These are phyloP conservation scores for Apium graveolens DNA, from an alignment of 129 eudicot species.

Conservation along the genomic window DNA sequence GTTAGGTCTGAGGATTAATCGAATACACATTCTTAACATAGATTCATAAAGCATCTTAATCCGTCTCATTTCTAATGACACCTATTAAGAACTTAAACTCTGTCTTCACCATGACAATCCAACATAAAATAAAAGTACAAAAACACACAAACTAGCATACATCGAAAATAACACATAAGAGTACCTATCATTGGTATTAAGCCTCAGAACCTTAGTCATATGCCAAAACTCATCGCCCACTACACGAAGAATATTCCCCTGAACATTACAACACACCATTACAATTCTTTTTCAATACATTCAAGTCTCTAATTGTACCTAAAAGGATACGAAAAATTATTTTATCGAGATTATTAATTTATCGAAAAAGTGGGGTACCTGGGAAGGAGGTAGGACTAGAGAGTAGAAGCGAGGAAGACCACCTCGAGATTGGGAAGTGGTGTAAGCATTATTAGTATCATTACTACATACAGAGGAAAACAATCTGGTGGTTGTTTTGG, in stretches of 20 bases:
- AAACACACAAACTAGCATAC: neutral
- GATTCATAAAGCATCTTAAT: neutral
- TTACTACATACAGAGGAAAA: constrained; percentile 27
- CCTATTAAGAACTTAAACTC: neutral
- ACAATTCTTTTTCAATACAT: neutral
- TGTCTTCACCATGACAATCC: too few species aligned
- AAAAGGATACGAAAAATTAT: neutral
- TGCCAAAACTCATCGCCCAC: constrained; percentile 97
- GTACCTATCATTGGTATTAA: constrained; percentile 67
- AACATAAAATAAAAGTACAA: too few species aligned
- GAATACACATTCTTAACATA: neutral
- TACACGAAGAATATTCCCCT: constrained; percentile 74
- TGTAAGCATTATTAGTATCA: constrained; percentile 18
- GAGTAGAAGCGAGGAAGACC: constrained; percentile 92
- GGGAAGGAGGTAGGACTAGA: constrained; percentile 56
- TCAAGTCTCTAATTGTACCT: neutral
- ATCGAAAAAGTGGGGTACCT: constrained; percentile 29
- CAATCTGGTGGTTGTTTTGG: constrained; percentile 22
- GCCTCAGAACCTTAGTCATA: constrained; percentile 85
- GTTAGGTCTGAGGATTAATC: neutral
- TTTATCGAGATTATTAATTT: neutral
- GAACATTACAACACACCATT: constrained; percentile 13
- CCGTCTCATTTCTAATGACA: neutral
- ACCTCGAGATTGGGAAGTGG: constrained; percentile 88
- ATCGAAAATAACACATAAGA: neutral